Evolutionary conservation across 2,329 filamentous ascomycete species (phyloP).

Genomic region (Orbilia brochopaga): DNA sequence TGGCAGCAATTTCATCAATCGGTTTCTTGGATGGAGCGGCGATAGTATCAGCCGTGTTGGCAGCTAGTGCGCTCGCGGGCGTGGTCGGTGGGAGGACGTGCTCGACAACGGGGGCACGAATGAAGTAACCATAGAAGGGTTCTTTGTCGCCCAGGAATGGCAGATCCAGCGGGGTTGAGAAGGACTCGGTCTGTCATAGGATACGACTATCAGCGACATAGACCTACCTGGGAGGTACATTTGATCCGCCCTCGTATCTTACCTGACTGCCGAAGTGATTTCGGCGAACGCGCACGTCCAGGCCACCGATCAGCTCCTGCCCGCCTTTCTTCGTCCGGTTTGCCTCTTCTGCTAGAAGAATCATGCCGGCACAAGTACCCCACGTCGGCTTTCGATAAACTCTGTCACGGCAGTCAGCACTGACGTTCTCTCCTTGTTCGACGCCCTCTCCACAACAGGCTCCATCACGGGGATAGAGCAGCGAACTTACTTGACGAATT

Average conservation of each 20-base stretch:
- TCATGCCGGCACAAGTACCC: conserved; percentile 95
- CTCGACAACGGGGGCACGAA: conserved; percentile 91
- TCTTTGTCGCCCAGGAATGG: conserved; percentile 51
- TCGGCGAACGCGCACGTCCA: conserved; percentile 86
- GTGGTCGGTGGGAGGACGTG: conserved; percentile 69
- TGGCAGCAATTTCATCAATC: conserved; percentile 55
- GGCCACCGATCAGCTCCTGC: conserved; percentile 88
- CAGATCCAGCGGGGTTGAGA: conserved; percentile 54
- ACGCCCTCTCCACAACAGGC: no score
- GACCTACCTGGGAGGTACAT: conserved; percentile 55
- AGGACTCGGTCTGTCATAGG: conserved; percentile 40
- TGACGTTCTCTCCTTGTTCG: no score
- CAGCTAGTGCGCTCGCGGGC: conserved; percentile 58
- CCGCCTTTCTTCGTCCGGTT: conserved; percentile 88
- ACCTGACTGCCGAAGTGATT: conserved; percentile 95
- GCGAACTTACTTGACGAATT: conserved; percentile 81
- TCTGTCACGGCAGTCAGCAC: conserved; percentile 56
- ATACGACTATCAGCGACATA: conserved; percentile 14
- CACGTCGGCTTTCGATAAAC: conserved; percentile 80
- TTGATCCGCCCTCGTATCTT: conserved; percentile 68
- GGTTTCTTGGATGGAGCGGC: conserved; percentile 52
- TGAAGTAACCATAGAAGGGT: conserved; percentile 87
- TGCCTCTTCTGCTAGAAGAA: conserved; percentile 84
- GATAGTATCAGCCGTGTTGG: conserved; percentile 59
- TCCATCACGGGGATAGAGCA: not conserved